Base-by-base conservation (phyloP, 129 eudicot genomes). In the Pulicaria dysenterica region DNA sequence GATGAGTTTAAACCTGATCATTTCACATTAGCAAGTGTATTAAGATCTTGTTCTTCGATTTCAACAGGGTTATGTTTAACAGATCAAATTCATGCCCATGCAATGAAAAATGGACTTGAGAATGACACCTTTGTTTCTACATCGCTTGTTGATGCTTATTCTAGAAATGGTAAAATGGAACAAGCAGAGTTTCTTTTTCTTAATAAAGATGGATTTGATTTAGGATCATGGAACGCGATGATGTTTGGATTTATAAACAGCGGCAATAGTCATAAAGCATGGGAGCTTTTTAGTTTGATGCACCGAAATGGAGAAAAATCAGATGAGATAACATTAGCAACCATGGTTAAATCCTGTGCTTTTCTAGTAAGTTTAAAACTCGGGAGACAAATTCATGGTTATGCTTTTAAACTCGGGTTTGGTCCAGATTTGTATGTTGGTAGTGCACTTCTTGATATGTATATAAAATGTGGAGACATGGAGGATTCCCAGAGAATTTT, bases 141-240 rank as follows among this genome's bases (percentile, higher is more conserved):
- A 8, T 31, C 83, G 2, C 85, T 84, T 41, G 67, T 84, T 69
- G 80, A 77, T 77, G 77, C 78, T 38, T 81, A 81, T 41, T 77
- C 78, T 44, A 77, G 69, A 54, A 81, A 58, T 14, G 85, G 85
- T 8, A 69, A 24, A 69, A 73, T 60, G 51, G 56, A 70, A 13
- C 75, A 84, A 62, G 85, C 88, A 2, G 83, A 84, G 73, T 62
- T 17, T 7, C 24, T 84, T 69, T 72, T 77, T 57, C 57, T 50
- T 14, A 50, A 73, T 59, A 74, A 73, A 77, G 81, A 57, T 46
- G 78, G 64, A 24, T 77, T 77, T 47, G 85, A 73, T 80, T 55
- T 69, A 62, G 88, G 85, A 10, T 73, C 82, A 58, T 84, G 78
- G 83, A 84, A 84, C 49, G 81, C 85, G n/a, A 55, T 84, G 78